A percentile compares a stretch with the other conserved stretches of the same genome.
These are phyloP conservation scores for Mycosphaerella arachidis DNA, from an alignment of 2,329 filamentous ascomycete genomes.

Conservation along the genomic window DNA sequence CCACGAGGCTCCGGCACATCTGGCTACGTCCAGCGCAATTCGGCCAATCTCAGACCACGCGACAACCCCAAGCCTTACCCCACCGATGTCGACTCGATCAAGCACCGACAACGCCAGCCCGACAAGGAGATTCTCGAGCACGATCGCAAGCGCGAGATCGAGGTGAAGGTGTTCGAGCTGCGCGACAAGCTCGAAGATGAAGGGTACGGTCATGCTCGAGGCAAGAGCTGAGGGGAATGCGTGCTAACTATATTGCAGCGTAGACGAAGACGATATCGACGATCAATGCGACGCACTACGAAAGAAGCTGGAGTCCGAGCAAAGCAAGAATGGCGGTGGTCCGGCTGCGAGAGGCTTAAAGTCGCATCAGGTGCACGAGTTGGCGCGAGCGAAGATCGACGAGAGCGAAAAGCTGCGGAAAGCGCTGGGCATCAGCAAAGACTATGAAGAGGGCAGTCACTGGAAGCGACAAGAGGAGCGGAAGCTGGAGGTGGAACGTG, in stretches of 20 bases:
- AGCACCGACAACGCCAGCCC: slow-evolving; percentile 75
- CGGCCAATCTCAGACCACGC: slow-evolving; percentile 80
- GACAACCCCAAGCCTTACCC: slow-evolving; percentile 75
- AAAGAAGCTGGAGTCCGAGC: slow-evolving; percentile 56
- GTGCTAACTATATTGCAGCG: slow-evolving; percentile 40
- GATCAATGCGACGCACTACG: slow-evolving; percentile 63
- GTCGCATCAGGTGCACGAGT: slow-evolving; percentile 89
- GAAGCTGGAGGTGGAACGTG: slow-evolving; percentile 25
- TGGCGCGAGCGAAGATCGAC: slow-evolving; percentile 91
- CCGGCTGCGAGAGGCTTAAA: slow-evolving; percentile 62
- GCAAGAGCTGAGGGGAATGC: background rate
- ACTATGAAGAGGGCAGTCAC: slow-evolving; percentile 81
- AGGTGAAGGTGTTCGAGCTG: slow-evolving; percentile 89
- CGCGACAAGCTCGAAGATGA: slow-evolving; percentile 89
- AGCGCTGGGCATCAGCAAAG: slow-evolving; percentile 79
- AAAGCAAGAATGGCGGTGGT: slow-evolving; percentile 43
- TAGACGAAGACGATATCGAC: slow-evolving; percentile 90
- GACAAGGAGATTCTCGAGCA: slow-evolving; percentile 93
- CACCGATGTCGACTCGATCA: slow-evolving; percentile 59
- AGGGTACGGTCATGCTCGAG: slow-evolving; percentile 47
- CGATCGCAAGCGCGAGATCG: slow-evolving; percentile 82
- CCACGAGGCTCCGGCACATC: slow-evolving; percentile 94
- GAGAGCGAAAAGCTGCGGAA: slow-evolving; percentile 85
- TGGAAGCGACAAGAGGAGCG: slow-evolving; percentile 81
- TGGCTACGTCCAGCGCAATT: slow-evolving; percentile 94